These are phyloP conservation scores for Senna siamea DNA, from an alignment of 306 rosid species.

Conservation along the genomic window DNA sequence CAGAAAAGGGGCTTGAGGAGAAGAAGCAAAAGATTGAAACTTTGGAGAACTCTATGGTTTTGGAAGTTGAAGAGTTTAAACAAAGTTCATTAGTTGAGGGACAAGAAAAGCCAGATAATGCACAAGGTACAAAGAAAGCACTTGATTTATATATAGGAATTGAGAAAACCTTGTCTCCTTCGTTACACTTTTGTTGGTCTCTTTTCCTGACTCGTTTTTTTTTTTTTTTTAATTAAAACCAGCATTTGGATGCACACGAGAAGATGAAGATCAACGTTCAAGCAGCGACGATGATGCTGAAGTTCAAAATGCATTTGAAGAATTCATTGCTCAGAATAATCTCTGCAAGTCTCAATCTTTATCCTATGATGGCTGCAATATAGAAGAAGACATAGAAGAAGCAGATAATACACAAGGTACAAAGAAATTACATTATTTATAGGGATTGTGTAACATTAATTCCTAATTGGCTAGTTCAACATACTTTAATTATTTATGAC, in stretches of 20 bases:
- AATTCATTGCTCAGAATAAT: slow-evolving; percentile 49
- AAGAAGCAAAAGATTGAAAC: slow-evolving; percentile 29
- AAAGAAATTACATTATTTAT: slow-evolving; percentile 31
- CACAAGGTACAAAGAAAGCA: slow-evolving; percentile 52
- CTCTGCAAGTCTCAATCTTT: slow-evolving; percentile 38
- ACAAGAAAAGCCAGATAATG: slow-evolving; percentile 44
- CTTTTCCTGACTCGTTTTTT: slow-evolving; percentile 1
- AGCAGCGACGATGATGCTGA: slow-evolving; percentile 51
- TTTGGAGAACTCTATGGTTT: slow-evolving; percentile 19
- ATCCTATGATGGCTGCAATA: slow-evolving; percentile 35
- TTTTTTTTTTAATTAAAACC: background rate
- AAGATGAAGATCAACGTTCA: slow-evolving; percentile 51
- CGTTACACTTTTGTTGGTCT: slow-evolving; percentile 16
- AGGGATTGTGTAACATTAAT: background rate
- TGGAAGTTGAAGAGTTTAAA: slow-evolving; percentile 35
- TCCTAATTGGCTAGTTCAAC: background rate
- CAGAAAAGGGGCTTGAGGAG: slow-evolving; percentile 36
- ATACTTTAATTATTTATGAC: slow-evolving; percentile 9
- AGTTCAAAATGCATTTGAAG: slow-evolving; percentile 42
- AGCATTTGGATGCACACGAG: slow-evolving; percentile 39
- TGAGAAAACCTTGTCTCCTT: slow-evolving; percentile 9
- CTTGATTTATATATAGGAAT: slow-evolving; percentile 21
- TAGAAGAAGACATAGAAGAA: slow-evolving; percentile 41
- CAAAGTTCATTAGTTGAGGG: too few relatives aligned
- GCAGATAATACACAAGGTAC: slow-evolving; percentile 52